These are phyloP conservation scores for Buddleja alternifolia DNA, from an alignment of 257 asterid species.

Conservation along the genomic window DNA sequence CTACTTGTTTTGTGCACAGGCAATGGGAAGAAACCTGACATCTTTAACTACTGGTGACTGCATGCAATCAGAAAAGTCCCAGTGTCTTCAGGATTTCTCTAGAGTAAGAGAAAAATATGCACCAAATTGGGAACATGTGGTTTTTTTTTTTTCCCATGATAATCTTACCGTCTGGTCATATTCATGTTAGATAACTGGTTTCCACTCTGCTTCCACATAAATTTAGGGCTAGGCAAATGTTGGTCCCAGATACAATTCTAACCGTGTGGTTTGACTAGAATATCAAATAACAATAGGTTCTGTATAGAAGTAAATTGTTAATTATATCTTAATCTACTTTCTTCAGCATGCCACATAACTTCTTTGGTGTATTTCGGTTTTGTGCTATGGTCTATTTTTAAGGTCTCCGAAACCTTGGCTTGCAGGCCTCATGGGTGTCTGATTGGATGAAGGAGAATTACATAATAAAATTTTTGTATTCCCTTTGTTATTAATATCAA, in stretches of 20 bases:
- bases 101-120: constrained; percentile 45
- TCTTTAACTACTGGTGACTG: constrained; percentile 35
- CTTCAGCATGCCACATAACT: background rate
- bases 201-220: constrained; percentile 15
- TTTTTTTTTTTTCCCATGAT: constrained; percentile 22
- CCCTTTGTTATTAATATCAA: background rate
- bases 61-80: constrained; percentile 46
- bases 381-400: background rate
- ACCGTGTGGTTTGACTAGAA: background rate
- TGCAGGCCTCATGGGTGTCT: background rate
- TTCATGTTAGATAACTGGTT: constrained; percentile 17
- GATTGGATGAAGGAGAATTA: background rate
- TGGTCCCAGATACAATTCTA: background rate
- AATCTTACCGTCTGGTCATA: constrained; percentile 13
- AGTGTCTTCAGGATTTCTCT: constrained; percentile 34
- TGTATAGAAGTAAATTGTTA: background rate
- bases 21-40: constrained; percentile 40
- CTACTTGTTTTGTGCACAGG: constrained; percentile 40
- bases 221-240: constrained; percentile 11
- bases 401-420: background rate
- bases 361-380: background rate
- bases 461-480: background rate
- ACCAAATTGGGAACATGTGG: constrained; percentile 59
- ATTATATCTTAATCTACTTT: constrained; percentile 14
- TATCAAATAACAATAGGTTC: too few species aligned